Evolutionary conservation across 1,139 yeast species (phyloP), one percentile per base, ranked within the genome.

Genomic region (Saccharomycopsis phalli): DNA sequence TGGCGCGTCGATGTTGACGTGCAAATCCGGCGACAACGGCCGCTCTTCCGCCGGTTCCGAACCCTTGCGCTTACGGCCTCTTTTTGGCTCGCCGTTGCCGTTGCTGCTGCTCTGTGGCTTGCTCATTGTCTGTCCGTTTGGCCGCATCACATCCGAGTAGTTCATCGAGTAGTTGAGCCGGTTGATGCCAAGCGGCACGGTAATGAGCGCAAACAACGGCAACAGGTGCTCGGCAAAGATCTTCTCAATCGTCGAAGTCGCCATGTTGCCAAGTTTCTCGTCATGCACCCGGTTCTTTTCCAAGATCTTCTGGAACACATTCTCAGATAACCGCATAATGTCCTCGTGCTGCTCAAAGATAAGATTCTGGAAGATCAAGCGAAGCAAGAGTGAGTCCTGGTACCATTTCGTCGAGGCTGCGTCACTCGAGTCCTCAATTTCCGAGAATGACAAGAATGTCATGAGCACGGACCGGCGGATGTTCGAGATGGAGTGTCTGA

Each of bases 121-220:
- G 30, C 39, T 18, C 26, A 33, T 30, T 16, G 38, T 34, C 19
- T 36, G 39, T 6, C 93, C 94, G 4, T 95, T 82, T 1, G 97
- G 94, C 49, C 86, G 74, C 56, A 91, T 65, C 34, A 91, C 73
- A 40, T 78, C 68, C 16, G 69, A 63, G 0, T 86, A 67, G 51
- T 84, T 80, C 95, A 93, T 84, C 35, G 76, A 75, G 59, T 84
- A 91, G 51, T 81, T 82, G 56, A 81, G 84, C 49, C 98, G 76
- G 2, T 95, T 83, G 42, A 87, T 76, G 47, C 99, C 98, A 48
- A 93, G 81, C 4, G 98, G 98, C 0, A 97, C 91, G 81, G 84
- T 80, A 36, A 87, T 58, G 36, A 93, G 66, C 10, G 78, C 71
- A 38, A 86, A 61, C 39, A 86, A 65, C 1, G 94, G 78, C 31